Conservation (phyloP, 805 yeast species). For the Teunomyces panamensis region DNA sequence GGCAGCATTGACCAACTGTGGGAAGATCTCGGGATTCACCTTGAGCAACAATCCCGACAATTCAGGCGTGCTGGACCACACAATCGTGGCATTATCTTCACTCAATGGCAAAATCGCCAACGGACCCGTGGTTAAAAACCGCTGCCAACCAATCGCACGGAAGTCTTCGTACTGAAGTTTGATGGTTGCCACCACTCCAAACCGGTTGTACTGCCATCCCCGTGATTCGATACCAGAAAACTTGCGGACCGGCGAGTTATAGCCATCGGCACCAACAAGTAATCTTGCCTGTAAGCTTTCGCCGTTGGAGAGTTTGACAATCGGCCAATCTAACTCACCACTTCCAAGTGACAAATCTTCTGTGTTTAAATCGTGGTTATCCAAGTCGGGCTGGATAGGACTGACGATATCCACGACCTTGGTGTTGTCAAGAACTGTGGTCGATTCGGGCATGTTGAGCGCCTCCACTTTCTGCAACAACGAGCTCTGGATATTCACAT, state of each 20-base stretch:
- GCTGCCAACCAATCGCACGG: conserved; percentile 83
- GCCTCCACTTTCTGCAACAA: conserved; percentile 48
- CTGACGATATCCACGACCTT: conserved; percentile 57
- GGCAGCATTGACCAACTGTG: conserved; percentile 78
- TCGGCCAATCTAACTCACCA: conserved; percentile 64
- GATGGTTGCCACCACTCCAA: conserved; percentile 91
- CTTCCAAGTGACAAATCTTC: conserved; percentile 16
- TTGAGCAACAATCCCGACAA: conserved; percentile 60
- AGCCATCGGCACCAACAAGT: conserved; percentile 95
- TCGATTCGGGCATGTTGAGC: conserved; percentile 19
- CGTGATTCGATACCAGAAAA: conserved; percentile 79
- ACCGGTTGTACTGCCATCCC: conserved; percentile 88
- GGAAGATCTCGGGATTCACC: conserved; percentile 60
- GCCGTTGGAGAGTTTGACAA: conserved; percentile 66
- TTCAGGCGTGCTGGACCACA: conserved; percentile 87
- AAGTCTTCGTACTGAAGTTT: conserved; percentile 70
- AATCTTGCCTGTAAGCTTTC: conserved; percentile 61
- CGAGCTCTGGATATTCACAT: conserved; percentile 76
- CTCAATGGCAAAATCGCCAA: conserved; percentile 89
- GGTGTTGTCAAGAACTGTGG: conserved; percentile 58
- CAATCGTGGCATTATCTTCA: conserved; percentile 81
- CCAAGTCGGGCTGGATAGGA: conserved; percentile 11
- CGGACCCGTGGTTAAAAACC: conserved; percentile 90
- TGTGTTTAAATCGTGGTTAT: conserved; percentile 17
- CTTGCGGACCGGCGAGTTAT: conserved; percentile 84